Evolutionary conservation across 2,329 filamentous ascomycete genomes (phyloP).

Genomic region (Alternaria rosae): DNA sequence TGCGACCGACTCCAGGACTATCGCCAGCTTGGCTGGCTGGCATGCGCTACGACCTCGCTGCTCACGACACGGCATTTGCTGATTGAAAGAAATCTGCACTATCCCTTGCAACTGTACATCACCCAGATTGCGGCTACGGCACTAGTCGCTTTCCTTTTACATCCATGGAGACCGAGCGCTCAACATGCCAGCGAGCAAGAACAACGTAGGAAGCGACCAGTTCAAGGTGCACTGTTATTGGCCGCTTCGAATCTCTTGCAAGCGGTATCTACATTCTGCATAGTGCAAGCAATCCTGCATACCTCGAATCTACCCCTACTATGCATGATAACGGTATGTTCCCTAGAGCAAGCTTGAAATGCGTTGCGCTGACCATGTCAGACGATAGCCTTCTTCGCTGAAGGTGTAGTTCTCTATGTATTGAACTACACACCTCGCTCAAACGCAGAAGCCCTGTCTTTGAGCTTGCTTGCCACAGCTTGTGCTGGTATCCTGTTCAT

Average conservation of each 20-base stretch:
- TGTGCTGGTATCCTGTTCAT: conserved; percentile 29
- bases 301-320: conserved; percentile 41
- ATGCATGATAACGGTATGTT: conserved; percentile 40
- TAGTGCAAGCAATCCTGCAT: conserved; percentile 41
- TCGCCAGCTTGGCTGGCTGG: conserved; percentile 20
- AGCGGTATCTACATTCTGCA: conserved; percentile 32
- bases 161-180: neutral
- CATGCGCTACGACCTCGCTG: conserved; percentile 27
- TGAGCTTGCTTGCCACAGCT: conserved; percentile 20
- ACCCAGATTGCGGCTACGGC: conserved; percentile 21
- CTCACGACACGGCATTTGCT: conserved; percentile 31
- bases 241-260: conserved; percentile 14
- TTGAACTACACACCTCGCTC: conserved; percentile 9
- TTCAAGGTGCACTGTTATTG: conserved; percentile 11
- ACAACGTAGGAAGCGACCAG: neutral
- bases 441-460: conserved; percentile 19
- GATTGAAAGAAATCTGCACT: conserved; percentile 35
- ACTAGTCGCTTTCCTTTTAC: conserved; percentile 3
- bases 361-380: conserved; percentile 8
- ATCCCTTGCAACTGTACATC: conserved; percentile 26
- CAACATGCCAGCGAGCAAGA: conserved; percentile 2
- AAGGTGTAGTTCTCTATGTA: conserved; percentile 21
- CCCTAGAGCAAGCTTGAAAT: neutral
- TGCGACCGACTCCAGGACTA: conserved; percentile 9
- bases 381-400: conserved; percentile 28